Conservation (phyloP, 257 asterid species). For the Cynanchum wilfordii region DNA sequence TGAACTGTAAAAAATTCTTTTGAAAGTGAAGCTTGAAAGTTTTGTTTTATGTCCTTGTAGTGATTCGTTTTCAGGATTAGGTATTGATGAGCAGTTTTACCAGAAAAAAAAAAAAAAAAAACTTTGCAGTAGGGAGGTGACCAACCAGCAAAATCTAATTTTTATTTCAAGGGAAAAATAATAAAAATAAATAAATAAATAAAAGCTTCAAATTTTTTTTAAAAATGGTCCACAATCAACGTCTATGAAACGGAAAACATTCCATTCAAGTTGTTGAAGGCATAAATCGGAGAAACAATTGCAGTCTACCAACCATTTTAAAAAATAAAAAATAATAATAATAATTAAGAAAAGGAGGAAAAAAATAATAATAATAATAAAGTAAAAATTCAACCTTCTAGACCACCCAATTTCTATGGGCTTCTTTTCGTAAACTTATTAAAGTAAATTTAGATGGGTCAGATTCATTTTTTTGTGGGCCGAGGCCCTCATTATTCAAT, state of each 20-base stretch:
- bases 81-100: slow-evolving; percentile 6
- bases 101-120: not conserved
- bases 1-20: not conserved
- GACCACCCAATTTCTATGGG: not conserved
- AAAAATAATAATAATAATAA: too few species aligned
- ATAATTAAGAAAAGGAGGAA: too few species aligned
- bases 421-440: not conserved
- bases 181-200: too few species aligned
- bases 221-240: not conserved
- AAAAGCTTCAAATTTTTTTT: too few species aligned
- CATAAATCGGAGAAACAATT: not conserved
- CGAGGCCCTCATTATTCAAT: not conserved
- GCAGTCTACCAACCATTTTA: not conserved
- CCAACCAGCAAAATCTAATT: not conserved
- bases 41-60: not conserved
- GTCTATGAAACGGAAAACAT: not conserved
- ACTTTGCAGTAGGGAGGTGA: too few species aligned
- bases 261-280: not conserved
- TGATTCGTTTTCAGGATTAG: slow-evolving; percentile 5
- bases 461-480: not conserved
- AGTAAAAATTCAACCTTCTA: too few species aligned
- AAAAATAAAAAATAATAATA: too few species aligned
- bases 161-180: too few species aligned
- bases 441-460: not conserved
- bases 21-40: not conserved